Conservation (phyloP, 1,139 yeast species). For the Taphrina wiesneri region DNA sequence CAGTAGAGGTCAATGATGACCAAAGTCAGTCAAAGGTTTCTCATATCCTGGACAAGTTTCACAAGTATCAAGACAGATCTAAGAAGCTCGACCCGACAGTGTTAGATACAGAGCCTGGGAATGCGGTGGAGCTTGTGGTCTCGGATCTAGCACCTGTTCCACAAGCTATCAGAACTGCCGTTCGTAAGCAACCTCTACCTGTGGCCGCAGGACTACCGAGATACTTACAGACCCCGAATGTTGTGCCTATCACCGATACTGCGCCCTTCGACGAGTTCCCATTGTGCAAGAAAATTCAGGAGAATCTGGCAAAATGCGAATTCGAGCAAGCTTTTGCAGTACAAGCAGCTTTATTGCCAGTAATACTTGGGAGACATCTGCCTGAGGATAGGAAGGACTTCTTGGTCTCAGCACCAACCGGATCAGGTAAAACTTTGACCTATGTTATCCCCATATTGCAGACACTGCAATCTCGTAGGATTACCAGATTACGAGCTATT, state of each 20-base stretch:
- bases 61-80: constrained; percentile 6
- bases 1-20: neutral
- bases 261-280: constrained; percentile 44
- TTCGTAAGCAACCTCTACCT: constrained; percentile 47
- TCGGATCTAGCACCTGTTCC: constrained; percentile 74
- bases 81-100: constrained; percentile 16
- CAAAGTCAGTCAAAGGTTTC: neutral
- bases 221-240: constrained; percentile 70
- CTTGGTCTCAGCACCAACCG: constrained; percentile 90
- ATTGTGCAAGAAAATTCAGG: constrained; percentile 48
- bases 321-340: constrained; percentile 70
- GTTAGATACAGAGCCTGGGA: constrained; percentile 38
- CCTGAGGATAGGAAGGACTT: constrained; percentile 58
- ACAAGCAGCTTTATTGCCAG: constrained; percentile 66
- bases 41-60: constrained; percentile 14
- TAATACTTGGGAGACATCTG: constrained; percentile 55
- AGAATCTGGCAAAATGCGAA: constrained; percentile 54
- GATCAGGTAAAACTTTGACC: constrained; percentile 94
- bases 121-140: constrained; percentile 40
- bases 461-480: constrained; percentile 59
- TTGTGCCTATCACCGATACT: constrained; percentile 47
- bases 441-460: constrained; percentile 79
- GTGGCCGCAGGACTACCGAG: constrained; percentile 44
- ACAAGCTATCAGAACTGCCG: constrained; percentile 61
- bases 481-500: constrained; percentile 74